A percentile compares a stretch with the other conserved stretches of the same genome.
These are phyloP conservation scores for Priceomyces carsonii DNA, from an alignment of 805 yeast species.

Conservation along the genomic window DNA sequence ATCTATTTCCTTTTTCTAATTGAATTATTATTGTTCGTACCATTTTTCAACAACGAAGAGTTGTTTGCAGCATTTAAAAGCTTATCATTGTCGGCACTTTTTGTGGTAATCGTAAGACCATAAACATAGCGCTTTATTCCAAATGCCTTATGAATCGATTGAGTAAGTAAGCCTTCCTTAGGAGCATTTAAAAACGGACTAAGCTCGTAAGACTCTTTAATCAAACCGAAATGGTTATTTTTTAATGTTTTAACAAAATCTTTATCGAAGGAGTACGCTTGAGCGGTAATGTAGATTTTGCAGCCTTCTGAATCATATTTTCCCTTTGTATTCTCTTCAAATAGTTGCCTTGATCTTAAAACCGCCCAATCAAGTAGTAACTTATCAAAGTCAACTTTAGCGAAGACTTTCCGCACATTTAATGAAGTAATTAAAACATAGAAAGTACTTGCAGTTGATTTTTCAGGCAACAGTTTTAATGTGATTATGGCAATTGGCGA, in stretches of 20 bases:
- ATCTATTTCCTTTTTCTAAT: conserved; percentile 19
- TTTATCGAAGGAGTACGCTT: conserved; percentile 54
- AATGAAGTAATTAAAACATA: conserved; percentile 56
- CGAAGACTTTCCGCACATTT: conserved; percentile 69
- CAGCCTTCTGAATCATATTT: conserved; percentile 27
- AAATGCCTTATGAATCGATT: conserved; percentile 19
- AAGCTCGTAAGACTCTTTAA: conserved; percentile 24
- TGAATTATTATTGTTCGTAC: conserved; percentile 3
- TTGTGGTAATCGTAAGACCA: conserved; percentile 25
- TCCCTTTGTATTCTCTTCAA: conserved; percentile 26
- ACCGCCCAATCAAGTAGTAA: conserved; percentile 66
- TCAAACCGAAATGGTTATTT: conserved; percentile 44
- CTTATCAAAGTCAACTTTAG: conserved; percentile 60
- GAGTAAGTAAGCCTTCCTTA: background rate
- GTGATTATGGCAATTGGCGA: conserved; percentile 68
- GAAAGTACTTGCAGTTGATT: conserved; percentile 41
- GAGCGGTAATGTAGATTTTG: conserved; percentile 42
- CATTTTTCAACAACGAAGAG: conserved; percentile 7
- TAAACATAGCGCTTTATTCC: conserved; percentile 27
- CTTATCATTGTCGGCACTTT: conserved; percentile 18
- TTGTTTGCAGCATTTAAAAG: conserved; percentile 14
- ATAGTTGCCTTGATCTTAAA: conserved; percentile 44
- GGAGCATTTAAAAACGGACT: conserved; percentile 26
- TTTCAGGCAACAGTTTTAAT: conserved; percentile 39
- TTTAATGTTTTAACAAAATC: conserved; percentile 36